Base-by-base conservation (phyloP, 306 rosid genomes). In the Medicago truncatula region DNA sequence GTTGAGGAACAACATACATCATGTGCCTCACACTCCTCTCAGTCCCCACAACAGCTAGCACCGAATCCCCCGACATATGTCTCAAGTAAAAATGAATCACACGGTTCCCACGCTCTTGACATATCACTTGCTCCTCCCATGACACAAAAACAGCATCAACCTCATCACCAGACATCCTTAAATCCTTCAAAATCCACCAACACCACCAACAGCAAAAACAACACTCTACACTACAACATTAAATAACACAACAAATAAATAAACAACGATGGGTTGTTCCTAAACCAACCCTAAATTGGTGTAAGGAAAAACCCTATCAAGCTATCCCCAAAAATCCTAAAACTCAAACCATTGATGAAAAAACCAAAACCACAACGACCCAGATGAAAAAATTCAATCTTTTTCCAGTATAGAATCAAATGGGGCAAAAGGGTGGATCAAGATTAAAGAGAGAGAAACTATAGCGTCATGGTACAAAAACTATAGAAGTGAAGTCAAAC, bases 1-100 rank as follows among this genome's bases (percentile, higher is more conserved):
- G 84, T 20, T 86, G 90, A 5, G 90, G 83, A 52, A 88, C 86
- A 70, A 88, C 93, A 78, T 90, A 92, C 85, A 87, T 71, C 97
- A 92, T 92, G 76, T 92, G 97, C 81, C 97, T 84, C 72, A 92
- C 86, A 57, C 97, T 92, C 87, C 93, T 90, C 93, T 90, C 97
- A 12, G 96, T 92, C 65, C 97, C 97, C 44, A 90, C 78, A 63
- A 92, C 92, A 36, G 93, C 93, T 64, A 88, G 91, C 20, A 85
- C 88, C 9, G 81, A 83, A 70, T 84, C 57, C 74, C 92, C 97
- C 0, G 76, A 57, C 15, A 58, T 84, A 75, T 83, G 87, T 87
- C 83, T 92, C 84, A 92, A 60, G 67, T 84, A 87, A 41, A 90
- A 92, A 67, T 92, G 93, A 80, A 86, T 89, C 36, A 92, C 89